Evolutionary conservation across 2,329 filamentous ascomycete genomes (phyloP).

Genomic region (Apiospora pterosperma): DNA sequence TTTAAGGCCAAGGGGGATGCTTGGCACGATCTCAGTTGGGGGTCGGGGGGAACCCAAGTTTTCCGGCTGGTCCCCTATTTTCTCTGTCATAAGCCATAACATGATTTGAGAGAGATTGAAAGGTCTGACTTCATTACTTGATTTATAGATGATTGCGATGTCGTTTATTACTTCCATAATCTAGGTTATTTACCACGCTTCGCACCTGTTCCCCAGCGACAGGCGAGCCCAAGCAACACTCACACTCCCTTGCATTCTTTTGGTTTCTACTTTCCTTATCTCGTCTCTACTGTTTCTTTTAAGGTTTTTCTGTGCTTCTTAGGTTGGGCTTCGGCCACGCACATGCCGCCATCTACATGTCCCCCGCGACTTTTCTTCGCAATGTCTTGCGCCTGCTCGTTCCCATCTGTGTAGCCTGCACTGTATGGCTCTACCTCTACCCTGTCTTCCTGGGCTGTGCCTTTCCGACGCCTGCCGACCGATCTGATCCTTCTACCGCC

Average conservation of each 20-base stretch:
- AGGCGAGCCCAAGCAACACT: background rate
- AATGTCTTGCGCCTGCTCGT: slow-evolving; percentile 54
- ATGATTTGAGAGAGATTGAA: too few species aligned
- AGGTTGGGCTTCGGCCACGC: slow-evolving; percentile 21
- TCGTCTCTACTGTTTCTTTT: background rate
- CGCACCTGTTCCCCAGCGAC: background rate
- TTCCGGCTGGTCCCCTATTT: slow-evolving; percentile 16
- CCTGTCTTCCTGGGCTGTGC: slow-evolving; percentile 76
- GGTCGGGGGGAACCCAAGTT: background rate
- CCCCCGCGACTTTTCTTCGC: slow-evolving; percentile 50
- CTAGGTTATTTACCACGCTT: background rate
- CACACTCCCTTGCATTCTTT: slow-evolving; percentile 10
- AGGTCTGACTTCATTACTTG: too few species aligned
- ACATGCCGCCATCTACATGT: slow-evolving; percentile 45
- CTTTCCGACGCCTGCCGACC: slow-evolving; percentile 58
- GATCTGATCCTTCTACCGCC: slow-evolving; percentile 20
- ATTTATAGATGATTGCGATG: too few species aligned
- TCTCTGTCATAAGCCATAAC: background rate
- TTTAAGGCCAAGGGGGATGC: background rate
- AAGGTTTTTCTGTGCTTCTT: background rate
- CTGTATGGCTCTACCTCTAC: slow-evolving; percentile 82
- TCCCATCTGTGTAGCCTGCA: slow-evolving; percentile 66
- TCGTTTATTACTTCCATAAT: background rate
- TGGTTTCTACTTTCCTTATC: background rate
- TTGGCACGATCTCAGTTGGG: background rate